These are phyloP conservation scores for Adansonia gregorii DNA, from an alignment of 441 rosid species.

Conservation along the genomic window DNA sequence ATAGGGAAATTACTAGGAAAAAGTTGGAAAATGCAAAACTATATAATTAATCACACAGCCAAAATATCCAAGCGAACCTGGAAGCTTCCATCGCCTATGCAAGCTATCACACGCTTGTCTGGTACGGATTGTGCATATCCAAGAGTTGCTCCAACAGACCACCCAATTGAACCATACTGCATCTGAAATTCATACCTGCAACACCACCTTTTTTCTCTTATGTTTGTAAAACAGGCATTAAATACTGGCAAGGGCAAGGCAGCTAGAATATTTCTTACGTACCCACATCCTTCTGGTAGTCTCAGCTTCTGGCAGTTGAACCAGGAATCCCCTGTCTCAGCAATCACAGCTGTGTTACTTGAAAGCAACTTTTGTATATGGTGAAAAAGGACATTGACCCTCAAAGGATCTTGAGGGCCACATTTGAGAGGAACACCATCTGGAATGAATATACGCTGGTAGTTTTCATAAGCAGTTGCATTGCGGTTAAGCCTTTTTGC, in stretches of 20 bases:
- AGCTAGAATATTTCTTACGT: neutral
- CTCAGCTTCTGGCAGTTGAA: conserved; percentile 17
- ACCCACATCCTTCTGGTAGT: conserved; percentile 19
- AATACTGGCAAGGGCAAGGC: neutral
- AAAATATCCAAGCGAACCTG: neutral
- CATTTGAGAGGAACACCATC: conserved; percentile 13
- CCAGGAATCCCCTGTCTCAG: conserved; percentile 22
- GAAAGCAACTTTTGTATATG: conserved; percentile 16
- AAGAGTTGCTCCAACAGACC: conserved; percentile 22
- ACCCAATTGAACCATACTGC: conserved; percentile 19
- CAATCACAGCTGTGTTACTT: conserved; percentile 10
- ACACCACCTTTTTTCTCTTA: conserved; percentile 1
- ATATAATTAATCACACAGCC: neutral
- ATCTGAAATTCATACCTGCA: conserved; percentile 20
- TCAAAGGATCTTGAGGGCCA: conserved; percentile 10
- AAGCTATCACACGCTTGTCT: conserved; percentile 16
- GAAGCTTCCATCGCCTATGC: conserved; percentile 17
- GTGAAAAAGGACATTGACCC: neutral
- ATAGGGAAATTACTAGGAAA: neutral
- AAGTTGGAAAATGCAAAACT: neutral
- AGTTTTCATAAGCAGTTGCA: neutral
- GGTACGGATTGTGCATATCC: conserved; percentile 17
- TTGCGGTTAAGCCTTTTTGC: conserved; percentile 11
- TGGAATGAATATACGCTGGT: conserved; percentile 7
- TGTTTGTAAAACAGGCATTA: neutral